Conservation (phyloP, 352 stramenopile genomes). For the Globisporangium polare region DNA sequence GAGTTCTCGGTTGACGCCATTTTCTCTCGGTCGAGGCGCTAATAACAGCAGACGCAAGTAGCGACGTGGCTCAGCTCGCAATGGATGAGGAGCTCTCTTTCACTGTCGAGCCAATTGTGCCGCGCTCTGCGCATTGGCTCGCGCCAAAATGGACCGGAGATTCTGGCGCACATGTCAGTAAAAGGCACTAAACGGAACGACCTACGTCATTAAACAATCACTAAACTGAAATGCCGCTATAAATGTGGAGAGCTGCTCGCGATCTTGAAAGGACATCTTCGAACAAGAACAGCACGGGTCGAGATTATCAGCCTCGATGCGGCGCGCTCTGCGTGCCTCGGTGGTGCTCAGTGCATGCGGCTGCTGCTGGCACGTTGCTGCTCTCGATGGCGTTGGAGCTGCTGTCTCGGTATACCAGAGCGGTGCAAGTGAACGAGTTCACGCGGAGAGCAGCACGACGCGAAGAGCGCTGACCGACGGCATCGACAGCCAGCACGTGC, state of each 20-base stretch:
- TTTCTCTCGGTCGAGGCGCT: too few species aligned
- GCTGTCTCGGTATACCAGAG: not conserved
- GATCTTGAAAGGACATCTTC: constrained; percentile 7
- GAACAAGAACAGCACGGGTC: not conserved
- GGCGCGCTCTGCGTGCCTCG: not conserved
- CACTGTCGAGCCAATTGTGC: too few species aligned
- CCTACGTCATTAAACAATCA: too few species aligned
- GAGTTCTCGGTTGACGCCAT: constrained; percentile 9
- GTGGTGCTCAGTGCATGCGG: not conserved
- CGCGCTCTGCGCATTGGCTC: too few species aligned
- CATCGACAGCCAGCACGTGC: constrained; percentile 2
- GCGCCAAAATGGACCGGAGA: too few species aligned
- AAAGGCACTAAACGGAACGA: too few species aligned
- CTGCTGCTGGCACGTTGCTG: not conserved
- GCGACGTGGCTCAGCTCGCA: not conserved
- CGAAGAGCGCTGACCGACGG: not conserved
- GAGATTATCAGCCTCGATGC: not conserved
- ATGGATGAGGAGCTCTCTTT: too few species aligned
- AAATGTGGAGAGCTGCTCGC: not conserved
- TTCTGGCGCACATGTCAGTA: too few species aligned
- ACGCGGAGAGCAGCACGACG: not conserved
- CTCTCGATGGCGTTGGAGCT: not conserved
- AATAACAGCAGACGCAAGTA: too few species aligned
- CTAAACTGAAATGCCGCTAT: too few species aligned
- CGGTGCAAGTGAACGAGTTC: not conserved